These are phyloP conservation scores for Penicillium sp. DNA, from an alignment of 2,329 filamentous ascomycete species.

Conservation along the genomic window DNA sequence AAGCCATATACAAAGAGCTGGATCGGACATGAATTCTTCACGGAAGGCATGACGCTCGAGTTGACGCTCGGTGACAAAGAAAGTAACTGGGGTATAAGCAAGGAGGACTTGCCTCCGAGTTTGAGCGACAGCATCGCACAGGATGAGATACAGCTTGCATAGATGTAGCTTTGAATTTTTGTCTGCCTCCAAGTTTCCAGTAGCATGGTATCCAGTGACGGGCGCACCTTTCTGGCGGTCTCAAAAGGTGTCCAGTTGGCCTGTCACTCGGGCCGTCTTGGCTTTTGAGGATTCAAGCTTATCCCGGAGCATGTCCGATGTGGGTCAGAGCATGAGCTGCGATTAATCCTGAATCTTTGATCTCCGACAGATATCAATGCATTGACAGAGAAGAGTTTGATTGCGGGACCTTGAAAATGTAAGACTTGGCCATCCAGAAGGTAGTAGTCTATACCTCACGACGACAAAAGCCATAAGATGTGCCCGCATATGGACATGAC, in stretches of 20 bases:
- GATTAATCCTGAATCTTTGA: background rate
- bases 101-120: slow-evolving; percentile 59
- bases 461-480: background rate
- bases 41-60: slow-evolving; percentile 62
- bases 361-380: background rate
- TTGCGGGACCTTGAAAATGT: background rate
- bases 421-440: background rate
- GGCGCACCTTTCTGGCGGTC: slow-evolving; percentile 2
- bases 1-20: slow-evolving; percentile 61
- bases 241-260: background rate
- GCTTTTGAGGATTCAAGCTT: background rate
- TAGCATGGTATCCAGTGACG: slow-evolving; percentile 1
- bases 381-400: background rate
- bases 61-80: slow-evolving; percentile 60
- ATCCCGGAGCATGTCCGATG: slow-evolving; percentile 8
- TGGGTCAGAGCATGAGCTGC: background rate
- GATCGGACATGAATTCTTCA: slow-evolving; percentile 66
- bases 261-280: background rate
- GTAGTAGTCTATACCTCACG: background rate
- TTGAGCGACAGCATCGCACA: slow-evolving; percentile 15
- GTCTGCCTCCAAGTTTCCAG: background rate
- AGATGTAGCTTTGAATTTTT: background rate
- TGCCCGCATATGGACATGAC: slow-evolving; percentile 17
- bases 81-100: slow-evolving; percentile 61
- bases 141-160: slow-evolving; percentile 7